These are phyloP conservation scores for Obelidium mucronatum DNA, from an alignment of 192 early-diverging fungal genomes.

Conservation along the genomic window DNA sequence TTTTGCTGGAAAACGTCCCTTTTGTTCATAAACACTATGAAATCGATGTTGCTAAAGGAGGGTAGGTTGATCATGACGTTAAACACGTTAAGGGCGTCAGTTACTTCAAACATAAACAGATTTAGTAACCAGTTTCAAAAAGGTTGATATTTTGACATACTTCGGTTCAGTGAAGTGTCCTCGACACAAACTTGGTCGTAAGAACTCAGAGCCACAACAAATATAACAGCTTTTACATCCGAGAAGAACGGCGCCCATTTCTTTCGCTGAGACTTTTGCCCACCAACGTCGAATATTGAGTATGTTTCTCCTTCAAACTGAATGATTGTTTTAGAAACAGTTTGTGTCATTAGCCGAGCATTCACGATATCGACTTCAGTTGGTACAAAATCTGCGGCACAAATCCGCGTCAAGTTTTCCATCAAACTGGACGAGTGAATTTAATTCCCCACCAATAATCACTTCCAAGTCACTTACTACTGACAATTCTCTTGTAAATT, in stretches of 20 bases:
- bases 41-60: slow-evolving; percentile 93
- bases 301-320: slow-evolving; percentile 52
- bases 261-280: slow-evolving; percentile 66
- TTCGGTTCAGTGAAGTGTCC: slow-evolving; percentile 57
- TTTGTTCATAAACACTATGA: slow-evolving; percentile 98
- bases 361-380: slow-evolving; percentile 72
- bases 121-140: neutral
- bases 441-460: slow-evolving; percentile 21
- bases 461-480: slow-evolving; percentile 34
- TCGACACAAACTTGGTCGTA: slow-evolving; percentile 66
- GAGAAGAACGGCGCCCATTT: slow-evolving; percentile 74
- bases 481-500: slow-evolving; percentile 46
- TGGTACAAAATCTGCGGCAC: slow-evolving; percentile 57
- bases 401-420: slow-evolving; percentile 53
- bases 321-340: slow-evolving; percentile 71
- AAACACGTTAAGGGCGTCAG: slow-evolving; percentile 94
- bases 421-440: slow-evolving; percentile 33
- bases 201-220: slow-evolving; percentile 63
- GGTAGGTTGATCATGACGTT: slow-evolving; percentile 94
- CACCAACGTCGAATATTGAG: slow-evolving; percentile 70
- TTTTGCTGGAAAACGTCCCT: slow-evolving; percentile 94
- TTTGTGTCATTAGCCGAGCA: slow-evolving; percentile 69
- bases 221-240: slow-evolving; percentile 66
- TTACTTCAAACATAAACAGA: slow-evolving; percentile 81
- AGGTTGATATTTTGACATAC: slow-evolving; percentile 54